A percentile compares a stretch with the other conserved stretches of the same genome.
Conservation (phyloP, 1,284 basidiomycete genomes). For the Polyporus tsugae region DNA sequence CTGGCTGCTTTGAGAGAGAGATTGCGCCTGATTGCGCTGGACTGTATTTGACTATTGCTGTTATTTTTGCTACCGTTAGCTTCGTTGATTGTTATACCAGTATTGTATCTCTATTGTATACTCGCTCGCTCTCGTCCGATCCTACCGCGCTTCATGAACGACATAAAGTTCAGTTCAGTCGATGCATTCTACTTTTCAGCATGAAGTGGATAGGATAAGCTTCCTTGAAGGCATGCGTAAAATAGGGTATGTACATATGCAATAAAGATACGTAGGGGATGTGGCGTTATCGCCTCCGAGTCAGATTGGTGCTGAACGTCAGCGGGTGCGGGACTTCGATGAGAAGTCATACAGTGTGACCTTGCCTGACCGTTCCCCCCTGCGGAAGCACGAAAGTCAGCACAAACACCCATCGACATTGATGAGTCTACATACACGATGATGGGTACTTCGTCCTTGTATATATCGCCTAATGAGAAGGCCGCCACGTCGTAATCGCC, state of each 20-base stretch:
- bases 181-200: neutral
- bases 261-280: neutral
- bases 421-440: constrained; percentile 59
- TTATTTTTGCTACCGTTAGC: constrained; percentile 5
- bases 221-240: neutral
- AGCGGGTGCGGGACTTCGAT: neutral
- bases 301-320: neutral
- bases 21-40: neutral
- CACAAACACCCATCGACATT: neutral
- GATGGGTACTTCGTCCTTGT: constrained; percentile 59
- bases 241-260: neutral
- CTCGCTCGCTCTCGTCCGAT: constrained; percentile 7
- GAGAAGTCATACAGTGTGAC: constrained; percentile 30
- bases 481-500: constrained; percentile 62
- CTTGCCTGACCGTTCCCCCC: constrained; percentile 36
- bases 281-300: neutral
- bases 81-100: constrained; percentile 30
- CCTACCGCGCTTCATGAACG: neutral
- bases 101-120: constrained; percentile 36
- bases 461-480: constrained; percentile 66
- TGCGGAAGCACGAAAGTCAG: constrained; percentile 7
- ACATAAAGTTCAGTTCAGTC: neutral
- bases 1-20: neutral
- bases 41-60: constrained; percentile 15
- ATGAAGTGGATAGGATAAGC: neutral